Base-by-base conservation (phyloP, 2,329 filamentous ascomycete species). In the Aspergillus clavatus region DNA sequence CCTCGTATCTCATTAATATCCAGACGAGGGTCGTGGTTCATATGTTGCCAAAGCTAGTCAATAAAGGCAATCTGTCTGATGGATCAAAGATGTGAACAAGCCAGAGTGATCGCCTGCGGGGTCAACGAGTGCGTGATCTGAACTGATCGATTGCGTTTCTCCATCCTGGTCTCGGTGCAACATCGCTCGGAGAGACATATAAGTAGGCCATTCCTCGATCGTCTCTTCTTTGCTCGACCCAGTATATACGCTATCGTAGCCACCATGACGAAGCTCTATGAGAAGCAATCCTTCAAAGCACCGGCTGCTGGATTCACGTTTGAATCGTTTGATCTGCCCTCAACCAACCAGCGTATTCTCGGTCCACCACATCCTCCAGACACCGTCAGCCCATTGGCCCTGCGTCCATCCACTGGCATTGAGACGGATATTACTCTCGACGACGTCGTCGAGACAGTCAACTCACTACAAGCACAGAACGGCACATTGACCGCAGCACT, bases 261-360 rank as follows among this genome's bases (percentile, higher is more conserved):
- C 6, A 28, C 10, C 10, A 28, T 28, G 5, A 11, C 3, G 4
- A 11, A n/a, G 3, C 11, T 5, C 6, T n/a, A 5, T 11, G 26
- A 28, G 12, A 8, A n/a, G 48, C 26, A 18, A 42, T 10, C 53
- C 50, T 51, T 31, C 23, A 31, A 33, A 16, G 2, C 2, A 12
- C n/a, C 31, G 3, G 11, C 7, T 8, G 10, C 7, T 10, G 39
- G 6, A 11, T 46, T 63, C 5, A 49, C 50, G 10, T 72, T 73
- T 47, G 61, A 71, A 38, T 52, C 68, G 3, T 72, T 73, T 45
- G 46, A 62, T 18, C 63, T 73, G 4, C 68, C 70, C 22, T 26
- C 63, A 7, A 63, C 54, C n/a, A 73, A 73, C 48, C 70, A 73
- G 47, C 66, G 69, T 4, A 45, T 57, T 11, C 67, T 73, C 2